Evolutionary conservation across 1,139 yeast genomes (phyloP), one percentile per base, ranked within the genome.

Genomic region (Yamadazyma siamensis): DNA sequence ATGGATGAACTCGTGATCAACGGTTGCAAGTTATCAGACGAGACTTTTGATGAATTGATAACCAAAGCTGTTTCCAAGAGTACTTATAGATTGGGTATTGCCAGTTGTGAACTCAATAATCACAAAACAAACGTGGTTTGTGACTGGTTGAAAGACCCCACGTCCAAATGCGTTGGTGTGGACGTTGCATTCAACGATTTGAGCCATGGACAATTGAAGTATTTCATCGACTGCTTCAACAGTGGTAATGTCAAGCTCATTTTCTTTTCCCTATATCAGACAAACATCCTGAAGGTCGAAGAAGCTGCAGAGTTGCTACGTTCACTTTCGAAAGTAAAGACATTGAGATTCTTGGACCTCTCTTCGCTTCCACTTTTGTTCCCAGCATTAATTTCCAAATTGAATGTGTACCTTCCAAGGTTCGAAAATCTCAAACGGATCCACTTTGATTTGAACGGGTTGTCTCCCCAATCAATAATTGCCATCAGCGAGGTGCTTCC

Each of bases 141-240:
- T 13, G 59, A 73, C 29, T 85, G 94, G 91, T 67, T 83, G 26
- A 64, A 76, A 3, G 50, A 59, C 18, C 69, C 71, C 6, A 52
- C 59, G 12, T 66, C 78, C 12, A 68, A 69, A 12, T 77, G 89
- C 50, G 77, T 80, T 41, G 96, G 96, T 2, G 71, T 89, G 14
- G 96, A 88, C 61, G 58, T 88, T 28, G 95, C 91, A 1, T 88
- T 82, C 43, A 88, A 88, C 52, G 86, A 83, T 50, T 56, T 88
- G 39, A 70, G 77, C 31, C 48, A 68, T 5, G 75, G 75, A 4
- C 75, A 75, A 45, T 54, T 77, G 40, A 60, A 59, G 35, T 70
- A 74, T 14, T 76, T 81, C 35, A 66, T 68, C 23, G 61, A 69
- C 5, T 65, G 63, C 2, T 52, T 64, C 56, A 56, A 66, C 13